Conservation (phyloP, 768 basidiomycete species). For the Clathrus columnatus region DNA sequence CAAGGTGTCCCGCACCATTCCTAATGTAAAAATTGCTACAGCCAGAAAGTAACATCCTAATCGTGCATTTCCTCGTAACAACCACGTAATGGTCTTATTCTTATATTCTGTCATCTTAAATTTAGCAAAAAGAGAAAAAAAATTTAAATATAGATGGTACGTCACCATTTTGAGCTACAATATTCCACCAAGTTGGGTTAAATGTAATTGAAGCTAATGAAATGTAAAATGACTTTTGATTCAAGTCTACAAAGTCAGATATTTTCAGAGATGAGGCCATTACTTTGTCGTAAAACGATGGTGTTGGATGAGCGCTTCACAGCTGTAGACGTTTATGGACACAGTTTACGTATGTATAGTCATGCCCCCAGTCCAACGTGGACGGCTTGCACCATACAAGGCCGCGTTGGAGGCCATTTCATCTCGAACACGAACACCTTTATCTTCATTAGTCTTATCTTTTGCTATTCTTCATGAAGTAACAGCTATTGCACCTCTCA, state of each 20-base stretch:
- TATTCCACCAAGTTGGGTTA: slow-evolving; percentile 95
- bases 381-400: slow-evolving; percentile 30
- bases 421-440: slow-evolving; percentile 59
- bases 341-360: too few species aligned
- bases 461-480: slow-evolving; percentile 82
- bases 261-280: background rate
- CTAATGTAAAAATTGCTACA: slow-evolving; percentile 72
- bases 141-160: slow-evolving; percentile 23
- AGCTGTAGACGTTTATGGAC: too few species aligned
- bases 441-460: slow-evolving; percentile 68
- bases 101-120: slow-evolving; percentile 45
- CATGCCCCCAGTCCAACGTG: too few species aligned
- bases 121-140: background rate
- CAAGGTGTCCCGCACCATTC: slow-evolving; percentile 80
- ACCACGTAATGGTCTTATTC: slow-evolving; percentile 79
- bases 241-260: slow-evolving; percentile 41
- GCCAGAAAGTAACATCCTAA: slow-evolving; percentile 86
- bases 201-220: slow-evolving; percentile 69
- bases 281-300: background rate
- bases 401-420: slow-evolving; percentile 52
- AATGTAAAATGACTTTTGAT: slow-evolving; percentile 55
- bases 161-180: slow-evolving; percentile 82
- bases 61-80: slow-evolving; percentile 66
- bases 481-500: slow-evolving; percentile 70
- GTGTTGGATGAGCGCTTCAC: too few species aligned